These are phyloP conservation scores for Selenicereus undatus DNA, from an alignment of 148 eudicot genomes.

Conservation along the genomic window DNA sequence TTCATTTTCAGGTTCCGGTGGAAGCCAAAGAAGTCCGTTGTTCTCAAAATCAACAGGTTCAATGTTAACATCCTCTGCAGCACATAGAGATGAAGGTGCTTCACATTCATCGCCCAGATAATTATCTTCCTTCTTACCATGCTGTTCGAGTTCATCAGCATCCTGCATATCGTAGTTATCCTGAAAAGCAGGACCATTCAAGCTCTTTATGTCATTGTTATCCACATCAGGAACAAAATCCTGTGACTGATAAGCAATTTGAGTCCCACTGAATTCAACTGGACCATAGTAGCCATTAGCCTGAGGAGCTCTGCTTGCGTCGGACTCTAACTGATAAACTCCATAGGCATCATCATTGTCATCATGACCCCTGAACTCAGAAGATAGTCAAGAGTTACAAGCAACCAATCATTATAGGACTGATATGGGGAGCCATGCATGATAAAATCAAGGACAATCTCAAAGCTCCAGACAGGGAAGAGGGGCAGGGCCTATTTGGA, in stretches of 20 bases:
- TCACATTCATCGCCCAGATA: slow-evolving; percentile 65
- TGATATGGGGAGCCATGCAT: not conserved
- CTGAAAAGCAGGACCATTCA: slow-evolving; percentile 42
- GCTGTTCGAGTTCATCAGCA: slow-evolving; percentile 39
- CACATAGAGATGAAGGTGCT: slow-evolving; percentile 61
- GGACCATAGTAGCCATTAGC: slow-evolving; percentile 47
- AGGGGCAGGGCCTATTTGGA: too few relatives aligned
- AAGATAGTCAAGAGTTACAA: slow-evolving; percentile 21
- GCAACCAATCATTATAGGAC: slow-evolving; percentile 3
- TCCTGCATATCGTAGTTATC: slow-evolving; percentile 43
- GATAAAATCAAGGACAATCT: not conserved
- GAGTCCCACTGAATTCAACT: slow-evolving; percentile 37
- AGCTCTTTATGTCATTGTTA: slow-evolving; percentile 36
- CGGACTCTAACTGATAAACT: slow-evolving; percentile 40
- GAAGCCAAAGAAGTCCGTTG: slow-evolving; percentile 93
- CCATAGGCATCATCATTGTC: slow-evolving; percentile 55
- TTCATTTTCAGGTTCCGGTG: slow-evolving; percentile 97
- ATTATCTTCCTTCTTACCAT: slow-evolving; percentile 38
- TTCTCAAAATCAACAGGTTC: slow-evolving; percentile 95
- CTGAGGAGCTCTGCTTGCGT: slow-evolving; percentile 36
- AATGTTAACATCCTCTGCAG: slow-evolving; percentile 49
- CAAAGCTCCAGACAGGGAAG: not conserved
- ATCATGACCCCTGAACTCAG: slow-evolving; percentile 55
- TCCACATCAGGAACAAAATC: slow-evolving; percentile 57
- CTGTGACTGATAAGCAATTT: slow-evolving; percentile 41